These are phyloP conservation scores for Dryas octopetala DNA, from an alignment of 306 rosid genomes.

Conservation along the genomic window DNA sequence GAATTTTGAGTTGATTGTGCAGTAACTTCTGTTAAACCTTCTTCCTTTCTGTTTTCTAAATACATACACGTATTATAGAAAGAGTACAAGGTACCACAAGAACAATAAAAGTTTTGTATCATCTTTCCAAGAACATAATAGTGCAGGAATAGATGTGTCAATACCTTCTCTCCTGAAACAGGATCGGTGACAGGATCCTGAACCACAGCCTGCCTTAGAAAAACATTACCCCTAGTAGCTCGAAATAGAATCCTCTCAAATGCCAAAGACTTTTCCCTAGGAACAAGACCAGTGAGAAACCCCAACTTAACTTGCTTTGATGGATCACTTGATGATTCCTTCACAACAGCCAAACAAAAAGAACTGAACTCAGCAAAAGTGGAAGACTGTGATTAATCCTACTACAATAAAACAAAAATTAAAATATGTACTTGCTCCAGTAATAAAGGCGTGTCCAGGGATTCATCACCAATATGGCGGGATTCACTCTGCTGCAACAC, in stretches of 20 bases:
- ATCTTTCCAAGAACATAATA: background rate
- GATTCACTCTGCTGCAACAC: conserved; percentile 67
- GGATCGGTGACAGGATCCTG: conserved; percentile 56
- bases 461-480: conserved; percentile 45
- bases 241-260: conserved; percentile 67
- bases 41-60: no score
- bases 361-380: conserved; percentile 16
- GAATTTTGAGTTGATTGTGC: background rate
- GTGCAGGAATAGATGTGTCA: background rate
- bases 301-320: conserved; percentile 59
- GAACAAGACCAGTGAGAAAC: conserved; percentile 53
- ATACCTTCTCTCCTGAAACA: conserved; percentile 56
- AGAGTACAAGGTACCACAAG: background rate
- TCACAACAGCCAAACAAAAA: conserved; percentile 35
- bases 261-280: conserved; percentile 54
- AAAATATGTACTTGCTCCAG: conserved; percentile 61
- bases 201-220: conserved; percentile 45
- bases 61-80: no score
- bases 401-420: conserved; percentile 20
- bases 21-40: background rate
- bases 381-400: conserved; percentile 1
- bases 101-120: background rate
- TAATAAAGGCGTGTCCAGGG: conserved; percentile 63
- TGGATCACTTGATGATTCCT: conserved; percentile 70
- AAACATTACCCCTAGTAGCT: conserved; percentile 63